Base-by-base conservation (phyloP, 2,329 filamentous ascomycete species). In the Alternaria gansuensis region DNA sequence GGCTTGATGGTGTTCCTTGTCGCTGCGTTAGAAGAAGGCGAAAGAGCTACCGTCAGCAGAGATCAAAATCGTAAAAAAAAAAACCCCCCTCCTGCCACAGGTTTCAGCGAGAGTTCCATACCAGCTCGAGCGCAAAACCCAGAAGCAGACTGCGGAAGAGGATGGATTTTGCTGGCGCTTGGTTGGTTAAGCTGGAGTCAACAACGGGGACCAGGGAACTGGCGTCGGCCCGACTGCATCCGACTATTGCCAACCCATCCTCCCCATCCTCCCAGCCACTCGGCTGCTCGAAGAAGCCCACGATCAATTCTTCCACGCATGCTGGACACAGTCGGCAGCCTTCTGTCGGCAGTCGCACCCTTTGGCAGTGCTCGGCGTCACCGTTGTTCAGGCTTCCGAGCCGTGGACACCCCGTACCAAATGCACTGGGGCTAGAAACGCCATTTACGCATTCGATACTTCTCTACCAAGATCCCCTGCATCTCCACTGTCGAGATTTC, bases 381-480 rank as follows among this genome's bases (percentile, higher is more conserved):
- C 37, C 2, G 29, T 9, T 6, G 13, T 39, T 33, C 23, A 7
- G 5, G 14, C 29, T 17, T 10, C 33, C 13, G 9, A 36, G 39
- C 3, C 46, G 31, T 23, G 17, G 8, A 37, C 4, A 21, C 17
- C 9, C 21, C 40, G 54, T 36, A 37, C 7, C 23, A 7, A 13
- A 46, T 40, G 26, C 13, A 34, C 23, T 3, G 11, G 34, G 43
- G 23, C 54, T 40, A 53, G 23, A 46, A 28, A 34, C 54, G 41
- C 54, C 53, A 57, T 34, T 29, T 14, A 21, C 11, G 41, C 41
- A 57, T 21, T 33, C 26, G 36, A 43, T 29, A 43, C 54, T 40
- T 44, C 28, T 53, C 49, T 46, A 57, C 49, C 49, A 37, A 40
- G 17, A 21, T 6, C 13, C 10, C n/a, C 17, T 36, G 17, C 41